A percentile compares a stretch with the other conserved stretches of the same genome.
phyloP scores from a whole-genome alignment of 1,284 basidiomycete species.

The Cerrena zonata region DNA sequence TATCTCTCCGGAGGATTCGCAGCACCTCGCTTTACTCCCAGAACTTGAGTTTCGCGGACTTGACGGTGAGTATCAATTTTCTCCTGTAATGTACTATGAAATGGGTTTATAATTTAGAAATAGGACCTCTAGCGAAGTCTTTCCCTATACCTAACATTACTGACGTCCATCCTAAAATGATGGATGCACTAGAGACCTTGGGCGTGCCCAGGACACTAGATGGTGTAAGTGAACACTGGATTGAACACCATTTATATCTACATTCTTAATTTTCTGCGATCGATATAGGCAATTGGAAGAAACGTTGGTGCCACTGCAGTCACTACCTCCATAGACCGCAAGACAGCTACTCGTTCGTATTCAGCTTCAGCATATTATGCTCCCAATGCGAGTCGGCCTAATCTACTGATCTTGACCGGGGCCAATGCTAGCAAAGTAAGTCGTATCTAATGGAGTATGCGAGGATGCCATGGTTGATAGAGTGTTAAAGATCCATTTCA shows the following conservation, averaged over 20 bases:
- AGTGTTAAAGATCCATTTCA: neutral
- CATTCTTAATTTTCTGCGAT: too few relatives aligned
- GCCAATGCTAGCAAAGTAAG: conserved; percentile 3
- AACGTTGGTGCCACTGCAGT: too few relatives aligned
- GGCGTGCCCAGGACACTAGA: conserved; percentile 10
- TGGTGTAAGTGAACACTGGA: conserved; percentile 8
- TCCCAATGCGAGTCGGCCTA: conserved; percentile 2
- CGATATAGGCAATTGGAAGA: too few relatives aligned
- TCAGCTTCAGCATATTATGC: conserved; percentile 5
- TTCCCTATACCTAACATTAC: conserved; percentile 7
- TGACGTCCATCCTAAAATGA: conserved; percentile 4
- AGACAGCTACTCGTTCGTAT: conserved; percentile 1
- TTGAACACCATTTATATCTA: too few relatives aligned
- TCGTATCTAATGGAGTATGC: neutral
- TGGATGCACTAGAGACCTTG: conserved; percentile 7
- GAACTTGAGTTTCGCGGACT: conserved; percentile 9
- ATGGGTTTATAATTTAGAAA: neutral
- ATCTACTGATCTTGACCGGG: conserved; percentile 4
- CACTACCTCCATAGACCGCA: neutral
- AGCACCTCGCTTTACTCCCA: neutral
- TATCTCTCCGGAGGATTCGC: neutral
- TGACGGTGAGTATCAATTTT: conserved; percentile 5
- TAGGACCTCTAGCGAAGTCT: conserved; percentile 13
- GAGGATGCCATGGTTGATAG: neutral
- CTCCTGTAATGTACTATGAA: too few relatives aligned